Evolutionary conservation across 352 stramenopile species (phyloP).

Genomic region (Phytophthora crassamura): DNA sequence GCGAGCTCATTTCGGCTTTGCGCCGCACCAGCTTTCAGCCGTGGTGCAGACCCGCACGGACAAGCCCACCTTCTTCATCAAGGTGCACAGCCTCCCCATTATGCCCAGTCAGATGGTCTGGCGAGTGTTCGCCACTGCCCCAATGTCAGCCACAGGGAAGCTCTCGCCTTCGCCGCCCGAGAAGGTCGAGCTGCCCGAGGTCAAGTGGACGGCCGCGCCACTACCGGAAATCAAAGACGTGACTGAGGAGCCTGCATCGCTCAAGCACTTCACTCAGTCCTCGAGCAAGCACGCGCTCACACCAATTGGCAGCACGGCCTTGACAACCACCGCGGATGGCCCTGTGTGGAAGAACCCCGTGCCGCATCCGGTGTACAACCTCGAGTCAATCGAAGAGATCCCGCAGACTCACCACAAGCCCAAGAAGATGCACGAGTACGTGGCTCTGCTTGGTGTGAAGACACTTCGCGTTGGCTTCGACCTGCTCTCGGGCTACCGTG

Average conservation of each 20-base stretch:
- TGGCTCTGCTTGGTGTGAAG: constrained; percentile 46
- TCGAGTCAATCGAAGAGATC: constrained; percentile 40
- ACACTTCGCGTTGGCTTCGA: constrained; percentile 53
- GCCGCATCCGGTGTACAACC: constrained; percentile 52
- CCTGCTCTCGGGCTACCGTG: constrained; percentile 54
- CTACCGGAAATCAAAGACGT: constrained; percentile 51
- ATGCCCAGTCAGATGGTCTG: constrained; percentile 21
- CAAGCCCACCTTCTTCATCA: constrained; percentile 14
- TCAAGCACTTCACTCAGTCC: constrained; percentile 42
- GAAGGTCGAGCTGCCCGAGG: constrained; percentile 9
- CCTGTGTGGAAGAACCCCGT: constrained; percentile 48
- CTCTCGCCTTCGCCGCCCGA: constrained; percentile 3
- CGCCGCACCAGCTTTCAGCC: constrained; percentile 30
- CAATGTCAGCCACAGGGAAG: constrained; percentile 1
- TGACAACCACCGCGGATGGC: not conserved
- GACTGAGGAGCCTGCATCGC: constrained; percentile 30
- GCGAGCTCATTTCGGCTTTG: constrained; percentile 27
- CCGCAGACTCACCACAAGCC: constrained; percentile 44
- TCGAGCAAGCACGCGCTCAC: constrained; percentile 26
- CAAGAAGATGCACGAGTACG: constrained; percentile 46
- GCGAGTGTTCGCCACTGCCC: constrained; percentile 21
- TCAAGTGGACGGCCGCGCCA: constrained; percentile 28
- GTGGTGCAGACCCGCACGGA: constrained; percentile 24
- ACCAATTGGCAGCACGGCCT: not conserved
- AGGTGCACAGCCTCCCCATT: constrained; percentile 29